Evolutionary conservation across 768 basidiomycete species (phyloP).

Genomic region (Phallus indusiatus): DNA sequence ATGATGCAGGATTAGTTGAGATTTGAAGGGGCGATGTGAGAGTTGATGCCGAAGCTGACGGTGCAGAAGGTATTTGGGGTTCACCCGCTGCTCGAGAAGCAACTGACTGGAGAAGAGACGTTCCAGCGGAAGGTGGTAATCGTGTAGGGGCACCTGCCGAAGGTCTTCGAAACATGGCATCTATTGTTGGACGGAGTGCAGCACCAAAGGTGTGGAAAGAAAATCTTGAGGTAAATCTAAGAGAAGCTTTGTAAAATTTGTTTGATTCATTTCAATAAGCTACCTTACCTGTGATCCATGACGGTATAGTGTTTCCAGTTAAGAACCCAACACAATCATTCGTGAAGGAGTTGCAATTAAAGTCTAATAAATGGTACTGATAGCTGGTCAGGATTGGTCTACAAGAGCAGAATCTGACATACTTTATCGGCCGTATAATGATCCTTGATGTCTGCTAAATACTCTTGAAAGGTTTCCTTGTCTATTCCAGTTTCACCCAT

Average conservation of each 20-base stretch:
- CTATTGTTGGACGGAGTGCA: constrained; percentile 79
- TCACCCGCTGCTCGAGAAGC: constrained; percentile 27
- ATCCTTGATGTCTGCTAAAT: constrained; percentile 60
- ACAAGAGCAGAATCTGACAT: constrained; percentile 16
- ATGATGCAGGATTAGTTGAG: constrained; percentile 65
- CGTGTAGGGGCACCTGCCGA: constrained; percentile 28
- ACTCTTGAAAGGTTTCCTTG: constrained; percentile 78
- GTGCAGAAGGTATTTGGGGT: constrained; percentile 20
- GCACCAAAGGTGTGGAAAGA: constrained; percentile 85
- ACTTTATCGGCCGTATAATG: constrained; percentile 90
- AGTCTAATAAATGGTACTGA: constrained; percentile 38
- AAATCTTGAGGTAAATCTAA: constrained; percentile 74
- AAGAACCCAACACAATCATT: constrained; percentile 82
- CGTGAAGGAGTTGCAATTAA: constrained; percentile 94
- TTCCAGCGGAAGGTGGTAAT: constrained; percentile 30
- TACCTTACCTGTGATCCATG: constrained; percentile 65
- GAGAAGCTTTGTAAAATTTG: neutral
- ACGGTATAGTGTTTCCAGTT: constrained; percentile 72
- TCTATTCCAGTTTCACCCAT: constrained; percentile 78
- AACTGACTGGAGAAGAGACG: constrained; percentile 27
- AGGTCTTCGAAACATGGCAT: constrained; percentile 73
- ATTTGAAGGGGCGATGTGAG: constrained; percentile 55
- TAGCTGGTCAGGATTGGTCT: neutral
- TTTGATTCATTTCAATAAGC: neutral
- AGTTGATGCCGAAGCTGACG: constrained; percentile 20